phyloP scores from a whole-genome alignment of 495 filamentous ascomycete genomes.

The Penicillium diatomitis region DNA sequence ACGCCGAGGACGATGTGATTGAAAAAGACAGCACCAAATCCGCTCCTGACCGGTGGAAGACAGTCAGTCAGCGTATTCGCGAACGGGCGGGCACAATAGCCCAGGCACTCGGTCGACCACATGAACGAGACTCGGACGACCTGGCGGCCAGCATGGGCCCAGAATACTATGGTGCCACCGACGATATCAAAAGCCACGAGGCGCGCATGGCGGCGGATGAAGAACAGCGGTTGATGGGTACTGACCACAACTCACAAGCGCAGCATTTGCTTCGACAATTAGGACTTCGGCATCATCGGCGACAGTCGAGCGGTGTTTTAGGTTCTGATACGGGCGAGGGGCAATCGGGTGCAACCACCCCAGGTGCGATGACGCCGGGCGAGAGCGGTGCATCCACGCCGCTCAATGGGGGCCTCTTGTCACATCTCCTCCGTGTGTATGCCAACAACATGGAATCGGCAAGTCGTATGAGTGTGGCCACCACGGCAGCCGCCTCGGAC shows the following conservation, averaged over 20 bases:
- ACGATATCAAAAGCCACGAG: slow-evolving; percentile 16
- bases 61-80: slow-evolving; percentile 15
- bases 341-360: slow-evolving; percentile 12
- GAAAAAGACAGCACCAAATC: slow-evolving; percentile 6
- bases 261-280: slow-evolving; percentile 16
- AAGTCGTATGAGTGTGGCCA: slow-evolving; percentile 17
- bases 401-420: slow-evolving; percentile 17
- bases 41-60: slow-evolving; percentile 13
- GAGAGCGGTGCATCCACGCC: slow-evolving; percentile 11
- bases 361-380: slow-evolving; percentile 14
- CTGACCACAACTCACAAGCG: slow-evolving; percentile 16
- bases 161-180: slow-evolving; percentile 21
- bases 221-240: slow-evolving; percentile 4
- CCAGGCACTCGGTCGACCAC: slow-evolving; percentile 17
- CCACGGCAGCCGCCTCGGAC: slow-evolving; percentile 10
- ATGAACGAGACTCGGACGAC: slow-evolving; percentile 18
- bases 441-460: slow-evolving; percentile 15
- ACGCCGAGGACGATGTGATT: slow-evolving; percentile 1
- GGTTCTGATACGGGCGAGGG: slow-evolving; percentile 3
- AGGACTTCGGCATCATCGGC: slow-evolving; percentile 6
- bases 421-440: slow-evolving; percentile 22
- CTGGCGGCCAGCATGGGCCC: slow-evolving; percentile 17
- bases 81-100: slow-evolving; percentile 13
- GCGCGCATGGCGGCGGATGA: slow-evolving; percentile 13
- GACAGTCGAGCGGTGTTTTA: not conserved